Percentiles rank a stretch among this genome's conserved stretches.
These are phyloP conservation scores for Colletotrichum sp. DNA, from an alignment of 2,329 filamentous ascomycete species.

Conservation along the genomic window DNA sequence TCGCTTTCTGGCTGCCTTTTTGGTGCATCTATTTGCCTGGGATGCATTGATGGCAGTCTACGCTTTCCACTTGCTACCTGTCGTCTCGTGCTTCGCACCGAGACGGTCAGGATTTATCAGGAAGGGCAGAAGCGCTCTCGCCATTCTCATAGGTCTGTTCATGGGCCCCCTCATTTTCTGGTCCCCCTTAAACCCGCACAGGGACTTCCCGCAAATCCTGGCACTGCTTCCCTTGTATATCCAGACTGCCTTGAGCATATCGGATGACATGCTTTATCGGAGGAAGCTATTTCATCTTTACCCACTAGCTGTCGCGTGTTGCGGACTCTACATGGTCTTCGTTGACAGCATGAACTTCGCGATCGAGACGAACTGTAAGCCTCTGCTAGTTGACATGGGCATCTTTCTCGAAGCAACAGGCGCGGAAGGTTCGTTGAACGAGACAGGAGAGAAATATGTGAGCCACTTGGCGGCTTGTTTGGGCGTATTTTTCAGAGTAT, in stretches of 20 bases:
- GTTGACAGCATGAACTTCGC: not conserved
- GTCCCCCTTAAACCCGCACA: not conserved
- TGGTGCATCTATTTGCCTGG: not conserved
- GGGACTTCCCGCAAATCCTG: not conserved
- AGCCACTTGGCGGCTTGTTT: not conserved
- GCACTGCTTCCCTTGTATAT: not conserved
- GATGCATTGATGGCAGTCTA: not conserved
- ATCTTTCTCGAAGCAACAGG: not conserved
- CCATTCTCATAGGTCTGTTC: not conserved
- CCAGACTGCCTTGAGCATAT: not conserved
- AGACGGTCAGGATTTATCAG: not conserved
- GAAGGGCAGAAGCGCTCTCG: not conserved
- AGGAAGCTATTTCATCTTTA: not conserved
- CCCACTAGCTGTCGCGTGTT: not conserved
- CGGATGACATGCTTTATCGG: not conserved
- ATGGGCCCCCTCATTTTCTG: not conserved
- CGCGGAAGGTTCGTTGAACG: not conserved
- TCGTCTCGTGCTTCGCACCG: not conserved
- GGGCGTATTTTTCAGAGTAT: not conserved
- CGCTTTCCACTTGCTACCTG: not conserved
- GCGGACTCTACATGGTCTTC: not conserved
- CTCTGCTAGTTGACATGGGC: not conserved
- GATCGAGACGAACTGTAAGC: not conserved
- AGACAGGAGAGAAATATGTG: not conserved
- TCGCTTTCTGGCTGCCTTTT: not conserved